Conservation (phyloP, 805 yeast genomes). For the Kazachstania martiniae region DNA sequence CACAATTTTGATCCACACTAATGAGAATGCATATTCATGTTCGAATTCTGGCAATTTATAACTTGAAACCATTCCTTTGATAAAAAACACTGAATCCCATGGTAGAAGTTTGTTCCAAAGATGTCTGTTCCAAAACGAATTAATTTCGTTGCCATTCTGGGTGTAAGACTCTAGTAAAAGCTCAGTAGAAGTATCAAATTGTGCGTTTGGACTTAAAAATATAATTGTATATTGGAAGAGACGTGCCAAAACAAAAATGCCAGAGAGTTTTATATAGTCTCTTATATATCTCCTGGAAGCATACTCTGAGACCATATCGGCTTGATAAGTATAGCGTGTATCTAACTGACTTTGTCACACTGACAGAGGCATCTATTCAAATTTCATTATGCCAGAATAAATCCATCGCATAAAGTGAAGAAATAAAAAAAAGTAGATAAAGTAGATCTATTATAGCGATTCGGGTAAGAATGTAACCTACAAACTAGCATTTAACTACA, state of each 20-base stretch:
- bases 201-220: conserved; percentile 13
- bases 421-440: no score
- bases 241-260: conserved; percentile 5
- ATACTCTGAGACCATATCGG: no score
- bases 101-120: conserved; percentile 45
- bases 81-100: conserved; percentile 84
- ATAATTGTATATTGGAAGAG: conserved; percentile 19
- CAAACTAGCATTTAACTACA: no score
- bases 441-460: no score
- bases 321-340: no score
- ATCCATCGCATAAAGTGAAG: no score
- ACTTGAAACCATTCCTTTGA: conserved; percentile 36
- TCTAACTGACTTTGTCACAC: no score
- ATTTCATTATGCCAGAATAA: no score
- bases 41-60: conserved; percentile 49
- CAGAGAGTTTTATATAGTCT: conserved; percentile 2
- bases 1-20: conserved; percentile 57
- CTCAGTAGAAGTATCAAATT: conserved; percentile 25
- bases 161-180: conserved; percentile 14
- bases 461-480: no score
- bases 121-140: conserved; percentile 16
- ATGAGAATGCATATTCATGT: conserved; percentile 85
- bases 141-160: no score
- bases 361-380: no score
- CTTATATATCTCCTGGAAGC: no score